phyloP scores from a whole-genome alignment of 371 early-diverging fungal species.

The Syncephalastrum sp. region DNA sequence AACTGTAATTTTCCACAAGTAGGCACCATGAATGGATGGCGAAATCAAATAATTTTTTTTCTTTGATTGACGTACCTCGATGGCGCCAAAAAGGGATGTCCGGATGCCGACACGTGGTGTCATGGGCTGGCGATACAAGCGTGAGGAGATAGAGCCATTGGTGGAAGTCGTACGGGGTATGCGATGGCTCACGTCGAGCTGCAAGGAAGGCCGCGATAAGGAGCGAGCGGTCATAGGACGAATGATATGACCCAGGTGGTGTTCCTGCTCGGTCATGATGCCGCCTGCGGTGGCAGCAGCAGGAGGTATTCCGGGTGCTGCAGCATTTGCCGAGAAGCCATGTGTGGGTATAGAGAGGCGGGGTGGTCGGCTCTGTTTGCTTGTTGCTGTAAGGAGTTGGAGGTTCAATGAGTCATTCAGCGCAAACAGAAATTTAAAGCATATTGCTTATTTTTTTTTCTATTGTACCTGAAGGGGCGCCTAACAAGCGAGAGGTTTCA shows the following conservation, averaged over 20 bases:
- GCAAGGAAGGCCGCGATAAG: constrained; percentile 23
- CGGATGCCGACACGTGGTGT: constrained; percentile 47
- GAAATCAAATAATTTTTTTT: not conserved
- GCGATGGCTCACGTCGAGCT: constrained; percentile 15
- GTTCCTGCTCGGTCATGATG: constrained; percentile 11
- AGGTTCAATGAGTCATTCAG: no score
- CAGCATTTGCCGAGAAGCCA: constrained; percentile 22
- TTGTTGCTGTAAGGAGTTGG: constrained; percentile 2
- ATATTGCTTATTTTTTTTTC: not conserved
- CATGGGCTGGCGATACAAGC: constrained; percentile 32
- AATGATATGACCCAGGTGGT: constrained; percentile 35
- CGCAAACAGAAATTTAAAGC: no score
- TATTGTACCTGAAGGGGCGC: constrained; percentile 3
- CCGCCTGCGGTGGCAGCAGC: constrained; percentile 2
- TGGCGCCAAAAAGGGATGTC: constrained; percentile 49
- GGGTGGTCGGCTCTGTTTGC: constrained; percentile 19
- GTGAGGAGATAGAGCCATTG: constrained; percentile 26
- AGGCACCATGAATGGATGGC: no score
- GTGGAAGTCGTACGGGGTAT: constrained; percentile 30
- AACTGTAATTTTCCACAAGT: constrained; percentile 19
- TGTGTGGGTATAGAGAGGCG: constrained; percentile 27
- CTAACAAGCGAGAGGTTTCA: constrained; percentile 17
- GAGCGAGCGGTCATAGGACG: constrained; percentile 31
- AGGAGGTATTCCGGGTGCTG: no score
- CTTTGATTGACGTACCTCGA: constrained; percentile 33